These are phyloP conservation scores for Yarrowia bubula DNA, from an alignment of 805 yeast genomes.

Conservation along the genomic window DNA sequence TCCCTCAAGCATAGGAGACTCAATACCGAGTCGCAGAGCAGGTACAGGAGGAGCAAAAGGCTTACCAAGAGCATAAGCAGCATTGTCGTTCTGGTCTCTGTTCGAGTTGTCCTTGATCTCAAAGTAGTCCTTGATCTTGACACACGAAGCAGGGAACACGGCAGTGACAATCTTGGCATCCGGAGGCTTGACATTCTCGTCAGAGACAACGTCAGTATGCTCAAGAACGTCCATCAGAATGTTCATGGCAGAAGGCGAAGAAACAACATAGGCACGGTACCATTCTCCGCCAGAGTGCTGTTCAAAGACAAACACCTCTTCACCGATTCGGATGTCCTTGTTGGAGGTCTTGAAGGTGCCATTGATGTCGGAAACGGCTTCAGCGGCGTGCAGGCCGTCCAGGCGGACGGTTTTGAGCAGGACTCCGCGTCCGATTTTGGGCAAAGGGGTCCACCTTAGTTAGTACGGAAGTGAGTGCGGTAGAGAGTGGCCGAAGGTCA, in stretches of 20 bases:
- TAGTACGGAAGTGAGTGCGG: no score
- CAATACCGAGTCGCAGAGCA: conserved; percentile 32
- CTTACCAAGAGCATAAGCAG: conserved; percentile 25
- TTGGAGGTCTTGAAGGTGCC: conserved; percentile 9
- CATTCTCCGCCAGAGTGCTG: conserved; percentile 53
- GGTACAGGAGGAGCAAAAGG: conserved; percentile 34
- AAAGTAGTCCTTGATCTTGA: conserved; percentile 33
- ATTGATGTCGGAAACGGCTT: conserved; percentile 24
- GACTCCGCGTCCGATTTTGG: conserved; percentile 38
- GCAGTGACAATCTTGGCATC: conserved; percentile 33
- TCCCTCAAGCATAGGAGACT: conserved; percentile 29
- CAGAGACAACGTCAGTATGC: conserved; percentile 38
- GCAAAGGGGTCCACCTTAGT: conserved; percentile 50
- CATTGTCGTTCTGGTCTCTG: neutral
- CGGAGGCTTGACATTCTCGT: conserved; percentile 34
- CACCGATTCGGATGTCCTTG: conserved; percentile 47
- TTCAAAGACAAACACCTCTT: conserved; percentile 73
- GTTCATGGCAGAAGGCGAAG: conserved; percentile 49
- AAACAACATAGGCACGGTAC: conserved; percentile 75
- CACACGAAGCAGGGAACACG: conserved; percentile 35
- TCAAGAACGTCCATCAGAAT: conserved; percentile 36
- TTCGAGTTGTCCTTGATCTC: conserved; percentile 19
- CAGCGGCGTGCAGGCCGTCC: conserved; percentile 12
- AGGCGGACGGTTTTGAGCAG: conserved; percentile 36
- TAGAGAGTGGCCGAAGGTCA: no score